A percentile compares a stretch with the other conserved stretches of the same genome.
phyloP scores from a whole-genome alignment of 1,284 basidiomycete genomes.

The Pholiota adiposa region DNA sequence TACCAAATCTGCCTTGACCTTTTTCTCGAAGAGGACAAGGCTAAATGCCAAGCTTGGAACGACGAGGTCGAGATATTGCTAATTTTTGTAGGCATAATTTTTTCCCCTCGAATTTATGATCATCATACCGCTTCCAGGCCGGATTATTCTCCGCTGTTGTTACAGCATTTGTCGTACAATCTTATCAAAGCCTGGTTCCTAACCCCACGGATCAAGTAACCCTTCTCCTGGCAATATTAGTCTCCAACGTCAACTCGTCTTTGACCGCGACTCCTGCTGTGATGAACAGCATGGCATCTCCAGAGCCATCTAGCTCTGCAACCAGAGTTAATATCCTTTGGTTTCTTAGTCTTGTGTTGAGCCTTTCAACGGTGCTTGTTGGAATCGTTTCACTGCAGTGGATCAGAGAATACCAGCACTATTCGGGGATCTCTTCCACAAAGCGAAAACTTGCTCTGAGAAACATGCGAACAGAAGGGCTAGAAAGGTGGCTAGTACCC shows the following conservation, averaged over 20 bases:
- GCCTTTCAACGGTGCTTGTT: conserved; percentile 2
- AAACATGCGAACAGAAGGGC: background rate
- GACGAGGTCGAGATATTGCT: conserved; percentile 6
- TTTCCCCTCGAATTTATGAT: background rate
- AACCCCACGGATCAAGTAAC: background rate
- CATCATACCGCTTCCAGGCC: background rate
- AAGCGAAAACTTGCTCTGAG: background rate
- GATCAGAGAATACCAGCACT: conserved; percentile 1
- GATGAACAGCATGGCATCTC: background rate
- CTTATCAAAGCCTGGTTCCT: background rate
- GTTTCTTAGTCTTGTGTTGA: conserved; percentile 4
- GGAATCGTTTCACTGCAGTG: conserved; percentile 6
- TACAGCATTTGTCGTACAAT: background rate
- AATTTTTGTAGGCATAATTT: background rate
- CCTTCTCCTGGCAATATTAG: background rate
- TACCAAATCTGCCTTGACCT: background rate
- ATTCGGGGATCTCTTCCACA: background rate
- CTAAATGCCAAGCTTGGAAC: conserved; percentile 3
- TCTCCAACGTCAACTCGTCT: background rate
- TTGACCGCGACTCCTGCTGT: background rate
- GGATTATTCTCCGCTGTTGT: conserved; percentile 3
- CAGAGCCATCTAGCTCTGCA: background rate
- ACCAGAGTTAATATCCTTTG: conserved; percentile 1
- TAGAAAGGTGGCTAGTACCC: conserved; percentile 1
- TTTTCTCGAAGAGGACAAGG: conserved; percentile 6